Evolutionary conservation across 2,329 filamentous ascomycete species (phyloP).

Genomic region (Cladosporium sp.): DNA sequence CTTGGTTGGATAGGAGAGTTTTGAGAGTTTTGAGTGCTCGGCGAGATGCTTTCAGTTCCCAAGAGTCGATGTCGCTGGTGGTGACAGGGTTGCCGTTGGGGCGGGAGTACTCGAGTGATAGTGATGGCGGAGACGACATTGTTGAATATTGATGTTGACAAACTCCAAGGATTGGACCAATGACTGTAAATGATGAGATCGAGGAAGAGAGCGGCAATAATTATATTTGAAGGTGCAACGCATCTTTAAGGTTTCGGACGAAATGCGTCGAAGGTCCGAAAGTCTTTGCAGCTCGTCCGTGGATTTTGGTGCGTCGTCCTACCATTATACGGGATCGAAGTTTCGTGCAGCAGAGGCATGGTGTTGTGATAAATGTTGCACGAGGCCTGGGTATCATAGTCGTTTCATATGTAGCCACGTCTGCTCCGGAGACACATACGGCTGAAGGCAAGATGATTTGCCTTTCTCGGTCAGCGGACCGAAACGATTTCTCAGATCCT

Average conservation of each 20-base stretch:
- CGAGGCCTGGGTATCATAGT: neutral
- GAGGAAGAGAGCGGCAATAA: neutral
- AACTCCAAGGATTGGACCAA: neutral
- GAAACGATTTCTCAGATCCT: conserved; percentile 8
- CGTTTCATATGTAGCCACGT: neutral
- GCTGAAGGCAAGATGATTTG: conserved; percentile 13
- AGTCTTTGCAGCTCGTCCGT: neutral
- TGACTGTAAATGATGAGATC: neutral
- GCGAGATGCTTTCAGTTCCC: conserved; percentile 1
- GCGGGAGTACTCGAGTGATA: neutral
- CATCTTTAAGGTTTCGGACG: neutral
- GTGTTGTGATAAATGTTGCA: neutral
- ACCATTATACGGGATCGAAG: neutral
- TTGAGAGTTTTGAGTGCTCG: neutral
- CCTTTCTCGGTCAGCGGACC: neutral
- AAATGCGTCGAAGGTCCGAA: neutral
- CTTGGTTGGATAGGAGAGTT: neutral
- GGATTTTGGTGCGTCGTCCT: neutral
- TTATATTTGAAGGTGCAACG: neutral
- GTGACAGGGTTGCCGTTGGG: neutral
- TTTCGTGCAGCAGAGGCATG: neutral
- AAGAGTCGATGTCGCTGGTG: neutral
- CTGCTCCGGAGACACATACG: conserved; percentile 1
- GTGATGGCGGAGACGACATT: neutral
- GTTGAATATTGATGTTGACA: neutral